Evolutionary conservation across 2,329 filamentous ascomycete species (phyloP).

Genomic region (Dactylonectria macrodidyma): DNA sequence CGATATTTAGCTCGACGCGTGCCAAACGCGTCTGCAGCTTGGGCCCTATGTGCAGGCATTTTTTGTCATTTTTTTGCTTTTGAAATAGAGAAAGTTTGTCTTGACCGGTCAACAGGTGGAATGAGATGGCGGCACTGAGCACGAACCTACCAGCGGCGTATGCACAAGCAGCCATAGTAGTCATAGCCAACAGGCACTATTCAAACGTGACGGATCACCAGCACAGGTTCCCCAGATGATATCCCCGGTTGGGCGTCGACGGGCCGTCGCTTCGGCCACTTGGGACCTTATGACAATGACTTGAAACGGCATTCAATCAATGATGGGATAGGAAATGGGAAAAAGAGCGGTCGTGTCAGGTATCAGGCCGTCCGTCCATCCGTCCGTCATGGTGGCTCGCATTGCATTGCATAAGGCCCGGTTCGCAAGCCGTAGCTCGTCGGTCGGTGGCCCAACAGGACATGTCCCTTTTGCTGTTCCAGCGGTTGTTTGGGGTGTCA

Average conservation of each 20-base stretch:
- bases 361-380: neutral
- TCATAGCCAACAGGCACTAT: neutral
- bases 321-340: neutral
- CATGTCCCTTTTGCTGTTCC: neutral
- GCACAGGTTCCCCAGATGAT: neutral
- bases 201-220: neutral
- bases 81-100: neutral
- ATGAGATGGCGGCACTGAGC: constrained; percentile 1
- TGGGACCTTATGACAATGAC: neutral
- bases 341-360: neutral
- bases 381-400: constrained; percentile 37
- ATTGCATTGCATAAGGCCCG: constrained; percentile 47
- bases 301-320: constrained; percentile 1
- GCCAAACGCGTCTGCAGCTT: constrained; percentile 17
- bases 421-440: constrained; percentile 29
- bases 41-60: neutral
- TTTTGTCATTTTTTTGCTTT: neutral
- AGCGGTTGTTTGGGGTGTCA: neutral
- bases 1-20: constrained; percentile 26
- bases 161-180: neutral
- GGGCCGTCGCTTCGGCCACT: neutral
- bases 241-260: neutral
- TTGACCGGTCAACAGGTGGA: constrained; percentile 3
- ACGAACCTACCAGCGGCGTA: neutral
- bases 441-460: neutral